Conservation (phyloP, 306 rosid genomes). For the Fragaria nilgerrensis region DNA sequence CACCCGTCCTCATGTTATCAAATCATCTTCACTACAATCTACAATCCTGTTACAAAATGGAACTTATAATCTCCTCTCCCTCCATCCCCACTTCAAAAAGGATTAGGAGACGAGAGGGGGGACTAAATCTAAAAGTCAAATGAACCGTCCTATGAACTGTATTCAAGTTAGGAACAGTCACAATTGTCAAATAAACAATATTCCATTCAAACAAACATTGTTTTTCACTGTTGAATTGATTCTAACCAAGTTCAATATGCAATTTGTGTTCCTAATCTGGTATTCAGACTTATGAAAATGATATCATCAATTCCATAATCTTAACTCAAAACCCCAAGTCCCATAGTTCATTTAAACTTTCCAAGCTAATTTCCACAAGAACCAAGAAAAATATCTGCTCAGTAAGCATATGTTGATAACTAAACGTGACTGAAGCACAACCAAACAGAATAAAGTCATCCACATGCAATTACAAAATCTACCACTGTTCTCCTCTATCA, state of each 20-base stretch:
- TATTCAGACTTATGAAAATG: not conserved
- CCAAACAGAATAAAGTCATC: not conserved
- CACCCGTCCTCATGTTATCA: not conserved
- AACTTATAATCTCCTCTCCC: not conserved
- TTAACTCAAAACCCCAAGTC: too few species aligned
- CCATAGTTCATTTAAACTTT: not conserved
- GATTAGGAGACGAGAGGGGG: not conserved
- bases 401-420: slow-evolving; percentile 9
- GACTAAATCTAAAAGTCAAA: not conserved
- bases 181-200: not conserved
- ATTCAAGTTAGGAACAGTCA: not conserved
- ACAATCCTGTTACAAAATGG: not conserved
- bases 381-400: slow-evolving; percentile 7
- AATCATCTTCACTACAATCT: not conserved
- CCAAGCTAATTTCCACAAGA: not conserved
- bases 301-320: not conserved
- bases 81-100: not conserved
- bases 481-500: not conserved
- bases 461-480: not conserved
- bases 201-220: not conserved
- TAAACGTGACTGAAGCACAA: slow-evolving; percentile 18
- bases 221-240: not conserved
- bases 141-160: not conserved
- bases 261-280: not conserved
- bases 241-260: not conserved